phyloP scores from a whole-genome alignment of 2,329 filamentous ascomycete genomes.

The Rosellinia necatrix region DNA sequence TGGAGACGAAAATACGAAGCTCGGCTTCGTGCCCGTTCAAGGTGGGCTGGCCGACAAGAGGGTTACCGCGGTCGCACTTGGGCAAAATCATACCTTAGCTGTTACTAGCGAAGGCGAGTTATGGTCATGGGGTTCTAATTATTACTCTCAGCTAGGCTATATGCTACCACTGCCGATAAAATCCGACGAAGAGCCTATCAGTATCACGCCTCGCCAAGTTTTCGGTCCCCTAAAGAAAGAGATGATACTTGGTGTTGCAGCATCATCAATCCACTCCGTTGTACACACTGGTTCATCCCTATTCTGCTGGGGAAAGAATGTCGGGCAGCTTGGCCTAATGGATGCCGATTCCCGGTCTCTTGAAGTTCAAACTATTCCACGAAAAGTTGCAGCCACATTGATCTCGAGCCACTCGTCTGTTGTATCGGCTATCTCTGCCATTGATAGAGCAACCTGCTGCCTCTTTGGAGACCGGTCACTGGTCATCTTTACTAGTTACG shows the following conservation, averaged over 20 bases:
- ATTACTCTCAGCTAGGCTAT: constrained; percentile 85
- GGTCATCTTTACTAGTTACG: constrained; percentile 93
- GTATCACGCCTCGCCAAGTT: constrained; percentile 80
- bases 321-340: constrained; percentile 90
- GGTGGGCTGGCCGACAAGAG: constrained; percentile 75
- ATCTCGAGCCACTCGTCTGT: constrained; percentile 71
- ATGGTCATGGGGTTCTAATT: constrained; percentile 93
- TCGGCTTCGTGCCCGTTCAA: constrained; percentile 82
- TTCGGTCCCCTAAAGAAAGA: constrained; percentile 93
- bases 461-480: constrained; percentile 86
- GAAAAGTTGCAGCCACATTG: constrained; percentile 85
- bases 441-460: constrained; percentile 85
- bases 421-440: constrained; percentile 74
- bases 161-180: constrained; percentile 67
- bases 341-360: constrained; percentile 93
- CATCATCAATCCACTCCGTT: constrained; percentile 89
- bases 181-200: constrained; percentile 83
- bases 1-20: constrained; percentile 87
- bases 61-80: constrained; percentile 78
- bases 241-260: constrained; percentile 77
- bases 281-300: constrained; percentile 80
- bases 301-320: constrained; percentile 94
- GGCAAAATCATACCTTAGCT: constrained; percentile 89
- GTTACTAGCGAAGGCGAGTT: constrained; percentile 85
- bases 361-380: constrained; percentile 78